Base-by-base conservation (phyloP, 2,329 filamentous ascomycete species). In the Paecilomyces formosus region DNA sequence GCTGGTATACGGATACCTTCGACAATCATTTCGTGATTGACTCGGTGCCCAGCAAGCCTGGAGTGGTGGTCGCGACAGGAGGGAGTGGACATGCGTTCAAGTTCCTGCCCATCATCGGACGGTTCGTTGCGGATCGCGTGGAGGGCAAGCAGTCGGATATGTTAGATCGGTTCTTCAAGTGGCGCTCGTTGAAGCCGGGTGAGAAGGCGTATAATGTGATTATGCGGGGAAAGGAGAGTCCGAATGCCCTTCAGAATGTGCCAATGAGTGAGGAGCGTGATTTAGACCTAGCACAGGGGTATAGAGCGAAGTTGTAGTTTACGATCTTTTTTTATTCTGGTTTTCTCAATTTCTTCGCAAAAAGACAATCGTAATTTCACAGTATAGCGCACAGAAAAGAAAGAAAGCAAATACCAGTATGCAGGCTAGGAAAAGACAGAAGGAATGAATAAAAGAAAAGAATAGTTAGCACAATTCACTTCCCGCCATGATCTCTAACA, bases 11-110 rank as follows among this genome's bases (percentile, higher is more conserved):
- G 0, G 83, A 86, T 62, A 83, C 80, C 0, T 78, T 78, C 1
- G 74, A 78, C 15, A 82, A 82, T 31, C 79, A 84, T 57, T 85
- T 82, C 63, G 70, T 85, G 3, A 77, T 86, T 53, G 76, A 79
- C 45, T 76, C 78, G 57, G 79, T 84, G 54, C 81, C 82, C 0
- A 70, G 64, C 15, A 81, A 78, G 61, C 66, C 70, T n/a, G 78
- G 79, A 0, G 65, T 87, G 0, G 81, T 86, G 65, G 76, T 87
- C 0, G 83, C 83, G 2, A 86, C 84, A 0, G 85, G 83, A 0
- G 85, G 85, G 0, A 82, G 79, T 35, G 85, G 85, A 0, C 85
- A 87, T 68, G 85, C 76, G 0, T 87, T 86, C 68, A 87, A 86
- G 63, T 86, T 84, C 60, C 65, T 72, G 11, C 84, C 84, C 0